Evolutionary conservation across 441 rosid species (phyloP).

Genomic region (Erysimum pusillum): DNA sequence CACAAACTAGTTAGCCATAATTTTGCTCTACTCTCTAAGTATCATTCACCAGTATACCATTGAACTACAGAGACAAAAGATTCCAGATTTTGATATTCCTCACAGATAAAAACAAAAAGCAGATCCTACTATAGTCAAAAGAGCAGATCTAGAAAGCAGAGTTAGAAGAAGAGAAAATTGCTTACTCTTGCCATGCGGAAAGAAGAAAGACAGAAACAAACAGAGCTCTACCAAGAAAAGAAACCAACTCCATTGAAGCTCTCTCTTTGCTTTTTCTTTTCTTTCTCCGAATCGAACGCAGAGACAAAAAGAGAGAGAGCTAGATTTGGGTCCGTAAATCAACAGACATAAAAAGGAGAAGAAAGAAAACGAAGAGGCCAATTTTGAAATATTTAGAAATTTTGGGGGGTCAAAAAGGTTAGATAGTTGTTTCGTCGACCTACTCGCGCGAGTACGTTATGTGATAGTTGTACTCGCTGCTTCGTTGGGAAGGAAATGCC

Average conservation of each 20-base stretch:
- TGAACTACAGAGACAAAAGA: neutral
- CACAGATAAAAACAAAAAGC: neutral
- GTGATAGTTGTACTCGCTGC: conserved; percentile 1
- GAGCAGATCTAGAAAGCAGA: conserved; percentile 43
- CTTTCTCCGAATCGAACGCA: neutral
- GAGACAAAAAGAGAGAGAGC: conserved; percentile 23
- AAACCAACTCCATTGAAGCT: conserved; percentile 54
- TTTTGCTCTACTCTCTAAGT: no score
- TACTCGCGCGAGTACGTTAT: conserved; percentile 15
- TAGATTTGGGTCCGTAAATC: conserved; percentile 46
- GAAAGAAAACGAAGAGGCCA: conserved; percentile 15
- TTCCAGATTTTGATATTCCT: neutral
- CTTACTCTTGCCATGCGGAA: conserved; percentile 79
- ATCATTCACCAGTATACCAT: neutral
- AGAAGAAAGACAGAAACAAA: conserved; percentile 73
- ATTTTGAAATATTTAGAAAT: conserved; percentile 31
- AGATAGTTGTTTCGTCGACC: neutral
- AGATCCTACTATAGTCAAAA: conserved; percentile 25
- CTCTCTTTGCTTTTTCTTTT: neutral
- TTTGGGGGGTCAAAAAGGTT: conserved; percentile 27
- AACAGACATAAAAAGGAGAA: conserved; percentile 34
- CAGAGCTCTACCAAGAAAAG: conserved; percentile 70
- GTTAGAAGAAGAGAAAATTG: no score
- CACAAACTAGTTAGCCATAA: conserved; percentile 15
- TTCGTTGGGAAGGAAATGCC: neutral